Base-by-base conservation (phyloP, 257 asterid genomes). In the Nicotiana benthamiana region DNA sequence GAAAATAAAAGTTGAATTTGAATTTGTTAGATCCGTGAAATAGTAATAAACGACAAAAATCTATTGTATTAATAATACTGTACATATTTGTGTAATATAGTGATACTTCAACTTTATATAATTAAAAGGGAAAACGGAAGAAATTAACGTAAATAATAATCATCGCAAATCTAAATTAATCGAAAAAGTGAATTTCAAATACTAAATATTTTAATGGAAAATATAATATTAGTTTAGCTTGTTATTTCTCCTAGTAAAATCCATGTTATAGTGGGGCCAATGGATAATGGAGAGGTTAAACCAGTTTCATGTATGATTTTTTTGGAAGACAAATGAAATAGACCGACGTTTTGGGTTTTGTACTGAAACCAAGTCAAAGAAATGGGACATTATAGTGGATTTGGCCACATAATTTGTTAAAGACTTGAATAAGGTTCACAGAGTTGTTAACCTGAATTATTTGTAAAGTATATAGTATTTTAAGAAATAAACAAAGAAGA, bases 261-360 rank as follows among this genome's bases (percentile, higher is more conserved):
- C 34, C 17, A 70, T 46, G 27, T 24, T 51, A 46, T 17, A 22
- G 78, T 13, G 60, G 60, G 60, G 78, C 24, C 60, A 24, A 46
- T 13, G 24, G 60, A 6, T 20, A 22, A 74, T 74, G 79, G 79
- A 74, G 79, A 48, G 61, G 79, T 74, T 74, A 74, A 74, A 74
- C 60, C 40, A 74, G 6, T 70, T 43, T 48, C 77, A 48, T 22
- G 8, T 24, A 3, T n/a, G 57, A 43, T 43, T 6, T 22, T 6
- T 22, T 70, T 6, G 59, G 77, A 3, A 70, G 36, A 70, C 34
- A 13, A 43, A 43, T 70, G 6, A 20, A 70, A 36, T 43, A 43
- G 13, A 70, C 8, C 22, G 36, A 70, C 59, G 16, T 70, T 22
- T 43, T 6, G 26, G 16, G 0, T 40, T 22, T 60, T 22, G 2